These are phyloP conservation scores for Candida piceae DNA, from an alignment of 805 yeast species.

Conservation along the genomic window DNA sequence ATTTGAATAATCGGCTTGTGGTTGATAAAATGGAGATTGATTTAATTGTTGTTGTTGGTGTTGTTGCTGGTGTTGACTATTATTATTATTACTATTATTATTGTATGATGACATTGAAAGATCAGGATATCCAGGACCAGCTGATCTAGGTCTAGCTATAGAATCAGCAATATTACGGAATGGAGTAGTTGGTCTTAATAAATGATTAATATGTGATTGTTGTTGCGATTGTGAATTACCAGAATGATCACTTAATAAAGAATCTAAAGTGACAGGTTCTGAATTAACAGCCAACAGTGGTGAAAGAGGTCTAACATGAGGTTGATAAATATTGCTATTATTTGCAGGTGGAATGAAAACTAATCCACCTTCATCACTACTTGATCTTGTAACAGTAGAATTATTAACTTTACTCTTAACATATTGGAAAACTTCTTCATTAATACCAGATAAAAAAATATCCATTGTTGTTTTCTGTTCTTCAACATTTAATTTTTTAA, in stretches of 20 bases:
- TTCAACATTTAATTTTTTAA: conserved; percentile 39
- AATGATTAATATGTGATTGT: conserved; percentile 4
- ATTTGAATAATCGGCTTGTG: not conserved
- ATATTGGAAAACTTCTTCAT: conserved; percentile 40
- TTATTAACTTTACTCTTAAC: conserved; percentile 38
- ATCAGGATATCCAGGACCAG: conserved; percentile 34
- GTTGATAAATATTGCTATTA: conserved; percentile 19
- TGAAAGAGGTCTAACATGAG: conserved; percentile 28
- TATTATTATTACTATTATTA: not conserved
- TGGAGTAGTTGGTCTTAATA: conserved; percentile 5
- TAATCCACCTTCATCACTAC: conserved; percentile 9
- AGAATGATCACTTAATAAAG: conserved; percentile 29
- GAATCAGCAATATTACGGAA: conserved; percentile 12
- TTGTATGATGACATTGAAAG: conserved; percentile 10
- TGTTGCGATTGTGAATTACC: conserved; percentile 1
- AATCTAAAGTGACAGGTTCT: conserved; percentile 34
- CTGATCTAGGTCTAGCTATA: conserved; percentile 39
- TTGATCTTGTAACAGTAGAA: conserved; percentile 10
- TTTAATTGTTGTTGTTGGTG: conserved; percentile 1
- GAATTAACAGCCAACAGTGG: conserved; percentile 29
- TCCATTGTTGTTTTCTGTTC: conserved; percentile 45
- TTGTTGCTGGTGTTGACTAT: conserved; percentile 1
- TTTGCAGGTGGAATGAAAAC: conserved; percentile 22
- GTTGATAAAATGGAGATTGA: not conserved
- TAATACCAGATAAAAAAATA: conserved; percentile 40